phyloP scores from a whole-genome alignment of 2,329 filamentous ascomycete genomes.

The Coniochaeta sp. region DNA sequence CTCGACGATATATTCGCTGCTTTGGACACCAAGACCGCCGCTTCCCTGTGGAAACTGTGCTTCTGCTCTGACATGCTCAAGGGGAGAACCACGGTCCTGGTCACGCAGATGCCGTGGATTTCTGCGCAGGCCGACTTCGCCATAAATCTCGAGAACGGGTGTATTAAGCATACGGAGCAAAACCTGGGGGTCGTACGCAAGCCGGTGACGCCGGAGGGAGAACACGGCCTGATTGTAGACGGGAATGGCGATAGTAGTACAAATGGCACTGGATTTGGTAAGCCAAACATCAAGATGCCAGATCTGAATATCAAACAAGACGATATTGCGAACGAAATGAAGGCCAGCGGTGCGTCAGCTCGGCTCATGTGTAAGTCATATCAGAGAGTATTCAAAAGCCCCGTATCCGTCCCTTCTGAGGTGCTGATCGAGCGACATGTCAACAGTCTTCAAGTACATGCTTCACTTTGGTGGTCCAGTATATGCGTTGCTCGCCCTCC shows the following conservation, averaged over 20 bases:
- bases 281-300: background rate
- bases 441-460: slow-evolving; percentile 41
- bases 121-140: slow-evolving; percentile 41
- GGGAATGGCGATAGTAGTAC: slow-evolving; percentile 16
- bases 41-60: slow-evolving; percentile 47
- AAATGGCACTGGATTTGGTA: background rate
- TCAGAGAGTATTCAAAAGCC: background rate
- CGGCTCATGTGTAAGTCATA: slow-evolving; percentile 33
- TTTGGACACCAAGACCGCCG: slow-evolving; percentile 50
- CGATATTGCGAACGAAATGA: slow-evolving; percentile 39
- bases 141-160: slow-evolving; percentile 38
- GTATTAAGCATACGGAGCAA: slow-evolving; percentile 29
- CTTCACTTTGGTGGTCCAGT: slow-evolving; percentile 38
- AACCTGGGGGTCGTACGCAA: slow-evolving; percentile 38
- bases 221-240: slow-evolving; percentile 2
- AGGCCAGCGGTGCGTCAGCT: slow-evolving; percentile 34
- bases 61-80: slow-evolving; percentile 49
- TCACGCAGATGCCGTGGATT: slow-evolving; percentile 49
- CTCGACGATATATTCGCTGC: slow-evolving; percentile 55
- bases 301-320: slow-evolving; percentile 28
- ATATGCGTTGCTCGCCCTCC: slow-evolving; percentile 31
- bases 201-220: slow-evolving; percentile 26
- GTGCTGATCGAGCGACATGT: slow-evolving; percentile 8
- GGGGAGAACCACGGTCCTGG: slow-evolving; percentile 47
- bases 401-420: background rate